Percentiles rank a stretch among this genome's conserved stretches.
Evolutionary conservation across 202 grass and related monocot species (phyloP).

Genomic region (Setaria italica): DNA sequence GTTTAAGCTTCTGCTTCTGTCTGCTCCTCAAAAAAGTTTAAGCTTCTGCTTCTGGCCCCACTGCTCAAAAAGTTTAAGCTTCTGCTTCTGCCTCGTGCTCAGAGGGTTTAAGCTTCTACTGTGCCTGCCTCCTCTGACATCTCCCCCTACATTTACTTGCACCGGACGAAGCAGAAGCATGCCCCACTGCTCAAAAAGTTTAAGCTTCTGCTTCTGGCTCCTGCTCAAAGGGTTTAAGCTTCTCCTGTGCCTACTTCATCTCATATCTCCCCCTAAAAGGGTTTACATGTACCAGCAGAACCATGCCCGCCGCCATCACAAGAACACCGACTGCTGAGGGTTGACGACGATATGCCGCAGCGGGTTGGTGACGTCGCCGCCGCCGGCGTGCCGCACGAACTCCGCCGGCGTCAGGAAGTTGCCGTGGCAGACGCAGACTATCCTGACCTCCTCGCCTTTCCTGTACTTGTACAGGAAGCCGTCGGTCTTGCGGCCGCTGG

Average conservation of each 20-base stretch:
- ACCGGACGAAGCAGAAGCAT: too few relatives aligned
- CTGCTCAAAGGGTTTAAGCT: background rate
- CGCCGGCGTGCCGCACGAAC: conserved; percentile 89
- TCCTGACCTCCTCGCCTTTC: conserved; percentile 78
- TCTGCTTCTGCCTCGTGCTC: background rate
- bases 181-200: background rate
- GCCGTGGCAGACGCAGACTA: conserved; percentile 99
- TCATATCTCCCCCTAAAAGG: too few relatives aligned
- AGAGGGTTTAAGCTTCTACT: background rate
- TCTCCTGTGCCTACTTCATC: background rate
- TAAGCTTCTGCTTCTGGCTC: too few relatives aligned
- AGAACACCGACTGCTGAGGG: conserved; percentile 58
- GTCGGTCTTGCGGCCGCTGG: conserved; percentile 67
- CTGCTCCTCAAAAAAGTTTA: background rate
- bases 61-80: background rate
- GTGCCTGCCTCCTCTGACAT: too few relatives aligned
- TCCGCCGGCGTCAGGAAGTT: conserved; percentile 87
- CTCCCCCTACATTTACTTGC: too few relatives aligned
- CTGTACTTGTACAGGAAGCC: conserved; percentile 94
- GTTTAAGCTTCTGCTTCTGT: background rate
- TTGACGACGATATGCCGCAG: conserved; percentile 83
- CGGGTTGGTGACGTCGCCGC: conserved; percentile 77
- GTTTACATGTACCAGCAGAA: background rate
- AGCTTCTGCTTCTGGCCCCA: background rate
- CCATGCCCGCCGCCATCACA: conserved; percentile 21